Base-by-base conservation (phyloP, 129 eudicot species). In the Artemisia annua region DNA sequence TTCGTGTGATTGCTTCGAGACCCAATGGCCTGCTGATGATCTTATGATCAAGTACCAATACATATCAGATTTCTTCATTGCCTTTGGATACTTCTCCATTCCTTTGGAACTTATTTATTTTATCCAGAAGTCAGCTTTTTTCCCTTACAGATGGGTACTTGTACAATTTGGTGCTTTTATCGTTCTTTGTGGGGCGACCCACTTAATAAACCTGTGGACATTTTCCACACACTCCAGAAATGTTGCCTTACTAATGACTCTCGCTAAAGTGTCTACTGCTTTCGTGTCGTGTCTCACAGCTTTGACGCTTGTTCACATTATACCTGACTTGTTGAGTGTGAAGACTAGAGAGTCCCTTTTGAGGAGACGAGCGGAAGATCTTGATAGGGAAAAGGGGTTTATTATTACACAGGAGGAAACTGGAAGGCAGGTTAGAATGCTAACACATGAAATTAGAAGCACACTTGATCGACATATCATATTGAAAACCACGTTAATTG, bases 91-190 rank as follows among this genome's bases (percentile, higher is more conserved):
- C 52, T 87, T 87, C 69, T 83, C 86, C 15, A 87, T 87, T 50
- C 87, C 92, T 18, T 75, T 87, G 71, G 83, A 87, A 56, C 88
- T 84, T 20, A 84, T 87, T 24, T 87, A 87, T 74, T 87, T 84
- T 56, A 75, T 84, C 53, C 85, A 83, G 39, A 84, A 80, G 30
- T 79, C 88, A 7, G 78, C 88, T 7, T 69, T 84, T 68, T 84
- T 87, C 20, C 92, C 92, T 0, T 81, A 81, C 49, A 59, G 78
- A 79, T 79, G 83, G 85, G 85, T 81, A 7, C 76, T 87, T 46
- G 75, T 87, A 43, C 86, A 79, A 43, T 87, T 84, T 70, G 86
- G 83, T 57, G 88, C 88, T 3, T 84, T 87, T 46, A 80, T 83
- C 63, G 65, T 87, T 62, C 84, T 87, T 0, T 87, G 88, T 76